Evolutionary conservation across 2,329 filamentous ascomycete species (phyloP).

Genomic region (Parafenestella ontariensis): DNA sequence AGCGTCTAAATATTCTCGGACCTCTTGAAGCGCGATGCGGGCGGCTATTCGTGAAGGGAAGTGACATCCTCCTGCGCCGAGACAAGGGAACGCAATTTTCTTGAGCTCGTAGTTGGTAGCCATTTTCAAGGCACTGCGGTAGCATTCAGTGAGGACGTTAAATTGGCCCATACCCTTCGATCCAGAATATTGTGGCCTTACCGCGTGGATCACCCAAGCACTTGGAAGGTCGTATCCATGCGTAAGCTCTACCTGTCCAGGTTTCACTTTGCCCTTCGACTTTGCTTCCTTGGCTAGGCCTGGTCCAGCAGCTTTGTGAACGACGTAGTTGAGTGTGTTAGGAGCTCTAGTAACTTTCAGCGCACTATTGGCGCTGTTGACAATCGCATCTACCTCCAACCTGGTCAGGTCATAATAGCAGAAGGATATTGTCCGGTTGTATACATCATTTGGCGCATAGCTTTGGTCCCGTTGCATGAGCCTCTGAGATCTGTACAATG

Average conservation of each 20-base stretch:
- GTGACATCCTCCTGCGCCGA: constrained; percentile 40
- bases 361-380: constrained; percentile 36
- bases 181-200: constrained; percentile 31
- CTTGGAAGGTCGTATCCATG: constrained; percentile 37
- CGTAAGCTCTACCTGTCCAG: constrained; percentile 36
- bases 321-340: constrained; percentile 29
- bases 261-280: constrained; percentile 16
- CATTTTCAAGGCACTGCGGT: constrained; percentile 33
- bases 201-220: constrained; percentile 41
- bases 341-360: constrained; percentile 15
- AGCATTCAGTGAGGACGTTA: constrained; percentile 41
- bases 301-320: constrained; percentile 41
- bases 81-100: constrained; percentile 44
- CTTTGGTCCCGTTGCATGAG: constrained; percentile 36
- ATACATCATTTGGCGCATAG: constrained; percentile 36
- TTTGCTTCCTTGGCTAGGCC: constrained; percentile 29
- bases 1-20: constrained; percentile 41
- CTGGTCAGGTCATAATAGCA: constrained; percentile 40
- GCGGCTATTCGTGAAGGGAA: constrained; percentile 42
- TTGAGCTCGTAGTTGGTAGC: constrained; percentile 31
- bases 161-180: constrained; percentile 29
- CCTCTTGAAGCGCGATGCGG: constrained; percentile 41
- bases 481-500: constrained; percentile 34
- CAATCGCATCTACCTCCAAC: constrained; percentile 45
- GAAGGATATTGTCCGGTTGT: constrained; percentile 42